phyloP scores from a whole-genome alignment of 2,329 filamentous ascomycete species.

The Penicillium frequentans region DNA sequence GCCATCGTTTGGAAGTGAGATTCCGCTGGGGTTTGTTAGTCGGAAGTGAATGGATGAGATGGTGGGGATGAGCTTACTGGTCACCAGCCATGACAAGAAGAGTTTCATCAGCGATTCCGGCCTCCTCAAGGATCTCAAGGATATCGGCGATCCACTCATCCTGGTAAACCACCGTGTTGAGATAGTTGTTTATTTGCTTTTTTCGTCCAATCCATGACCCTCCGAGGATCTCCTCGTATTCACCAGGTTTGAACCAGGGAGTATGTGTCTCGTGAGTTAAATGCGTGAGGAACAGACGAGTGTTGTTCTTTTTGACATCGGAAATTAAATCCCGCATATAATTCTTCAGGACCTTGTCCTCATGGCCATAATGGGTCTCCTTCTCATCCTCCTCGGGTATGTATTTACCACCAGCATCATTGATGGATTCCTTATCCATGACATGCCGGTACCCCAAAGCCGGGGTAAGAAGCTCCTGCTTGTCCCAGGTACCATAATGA shows the following conservation, averaged over 20 bases:
- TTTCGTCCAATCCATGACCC: conserved; percentile 19
- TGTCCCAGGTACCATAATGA: conserved; percentile 31
- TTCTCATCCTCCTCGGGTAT: conserved; percentile 26
- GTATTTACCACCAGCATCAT: conserved; percentile 25
- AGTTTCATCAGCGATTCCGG: conserved; percentile 33
- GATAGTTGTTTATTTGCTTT: conserved; percentile 28
- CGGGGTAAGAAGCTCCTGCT: conserved; percentile 29
- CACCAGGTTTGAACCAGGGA: conserved; percentile 20
- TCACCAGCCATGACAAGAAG: conserved; percentile 36
- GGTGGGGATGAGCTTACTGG: conserved; percentile 23
- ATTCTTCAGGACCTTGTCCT: conserved; percentile 31
- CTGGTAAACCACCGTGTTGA: conserved; percentile 33
- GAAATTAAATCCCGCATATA: conserved; percentile 36
- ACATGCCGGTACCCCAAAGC: conserved; percentile 29
- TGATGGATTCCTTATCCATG: conserved; percentile 28
- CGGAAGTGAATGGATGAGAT: not conserved
- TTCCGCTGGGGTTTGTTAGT: conserved; percentile 19
- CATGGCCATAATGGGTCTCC: conserved; percentile 35
- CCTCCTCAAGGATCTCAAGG: conserved; percentile 30
- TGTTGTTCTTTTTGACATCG: conserved; percentile 30
- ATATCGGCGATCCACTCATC: conserved; percentile 35
- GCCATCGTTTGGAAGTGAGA: conserved; percentile 38
- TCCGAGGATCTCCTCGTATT: not conserved
- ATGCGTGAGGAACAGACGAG: conserved; percentile 34
- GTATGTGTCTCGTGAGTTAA: conserved; percentile 37